These are phyloP conservation scores for Penicillium bialowiezense DNA, from an alignment of 495 filamentous ascomycete genomes.

Conservation along the genomic window DNA sequence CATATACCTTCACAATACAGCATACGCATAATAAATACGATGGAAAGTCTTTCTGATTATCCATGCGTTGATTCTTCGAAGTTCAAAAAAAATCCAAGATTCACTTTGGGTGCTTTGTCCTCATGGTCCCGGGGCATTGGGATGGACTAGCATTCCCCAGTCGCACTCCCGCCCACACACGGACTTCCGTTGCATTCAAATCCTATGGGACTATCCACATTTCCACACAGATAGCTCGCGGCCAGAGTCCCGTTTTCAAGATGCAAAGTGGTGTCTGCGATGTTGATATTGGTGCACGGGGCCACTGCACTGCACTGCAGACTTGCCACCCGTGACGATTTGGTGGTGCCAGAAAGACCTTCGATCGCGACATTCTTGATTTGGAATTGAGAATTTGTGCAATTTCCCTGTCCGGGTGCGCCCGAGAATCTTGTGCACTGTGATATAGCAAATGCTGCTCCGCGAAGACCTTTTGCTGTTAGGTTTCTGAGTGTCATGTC, in stretches of 20 bases:
- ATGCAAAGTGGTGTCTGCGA: conserved; percentile 20
- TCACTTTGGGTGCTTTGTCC: too few relatives aligned
- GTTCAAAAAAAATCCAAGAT: too few relatives aligned
- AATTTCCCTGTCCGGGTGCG: conserved; percentile 29
- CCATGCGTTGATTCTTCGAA: too few relatives aligned
- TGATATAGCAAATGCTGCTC: conserved; percentile 31
- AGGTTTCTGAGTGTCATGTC: conserved; percentile 27
- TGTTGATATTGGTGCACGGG: conserved; percentile 30
- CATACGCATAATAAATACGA: too few relatives aligned
- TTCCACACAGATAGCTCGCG: conserved; percentile 32
- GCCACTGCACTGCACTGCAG: conserved; percentile 37
- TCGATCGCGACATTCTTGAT: conserved; percentile 24
- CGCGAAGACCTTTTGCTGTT: conserved; percentile 19
- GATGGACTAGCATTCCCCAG: conserved; percentile 32
- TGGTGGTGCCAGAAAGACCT: conserved; percentile 25
- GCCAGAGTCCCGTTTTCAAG: conserved; percentile 20
- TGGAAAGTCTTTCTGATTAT: too few relatives aligned
- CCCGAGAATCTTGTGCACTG: conserved; percentile 41
- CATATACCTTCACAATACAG: too few relatives aligned
- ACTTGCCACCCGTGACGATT: conserved; percentile 22
- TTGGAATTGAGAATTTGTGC: conserved; percentile 38
- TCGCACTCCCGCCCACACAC: conserved; percentile 30
- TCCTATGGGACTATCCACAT: conserved; percentile 26
- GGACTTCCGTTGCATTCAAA: conserved; percentile 35
- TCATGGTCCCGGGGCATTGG: too few relatives aligned